A percentile compares a stretch with the other conserved stretches of the same genome.
These are phyloP conservation scores for Wickerhamomyces sp. DNA, from an alignment of 1,139 yeast genomes.

Conservation along the genomic window DNA sequence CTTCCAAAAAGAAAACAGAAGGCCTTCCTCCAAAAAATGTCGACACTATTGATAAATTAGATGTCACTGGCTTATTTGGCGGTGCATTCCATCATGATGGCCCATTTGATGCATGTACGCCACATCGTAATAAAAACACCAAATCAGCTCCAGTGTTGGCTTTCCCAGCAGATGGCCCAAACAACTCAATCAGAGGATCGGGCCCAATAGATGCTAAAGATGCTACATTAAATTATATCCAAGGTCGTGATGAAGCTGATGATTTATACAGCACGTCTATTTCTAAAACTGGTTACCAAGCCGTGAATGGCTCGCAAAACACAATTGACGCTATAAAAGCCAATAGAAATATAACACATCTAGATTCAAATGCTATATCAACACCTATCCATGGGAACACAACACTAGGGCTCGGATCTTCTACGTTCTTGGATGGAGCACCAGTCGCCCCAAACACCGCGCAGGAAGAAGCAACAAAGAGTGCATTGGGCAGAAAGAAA, in stretches of 20 bases:
- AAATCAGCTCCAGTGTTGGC: conserved; percentile 92
- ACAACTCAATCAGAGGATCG: conserved; percentile 74
- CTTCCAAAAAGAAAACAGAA: conserved; percentile 12
- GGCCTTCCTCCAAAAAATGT: conserved; percentile 43
- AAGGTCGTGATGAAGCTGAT: conserved; percentile 42
- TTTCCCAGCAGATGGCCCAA: conserved; percentile 93
- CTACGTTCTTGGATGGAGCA: conserved; percentile 94
- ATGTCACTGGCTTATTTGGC: conserved; percentile 94
- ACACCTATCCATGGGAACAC: conserved; percentile 78
- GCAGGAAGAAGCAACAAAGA: conserved; percentile 30
- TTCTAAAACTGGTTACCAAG: conserved; percentile 7
- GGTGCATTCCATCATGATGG: conserved; percentile 97
- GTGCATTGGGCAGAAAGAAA: conserved; percentile 64
- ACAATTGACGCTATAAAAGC: conserved; percentile 39
- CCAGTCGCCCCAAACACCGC: conserved; percentile 73
- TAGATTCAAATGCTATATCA: conserved; percentile 68
- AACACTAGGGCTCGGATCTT: conserved; percentile 84
- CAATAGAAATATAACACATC: conserved; percentile 52
- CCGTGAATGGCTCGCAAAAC: conserved; percentile 15
- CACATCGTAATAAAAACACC: conserved; percentile 82
- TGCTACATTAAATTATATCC: conserved; percentile 56
- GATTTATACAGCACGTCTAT: conserved; percentile 24
- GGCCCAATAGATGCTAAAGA: conserved; percentile 35
- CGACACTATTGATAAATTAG: conserved; percentile 91
- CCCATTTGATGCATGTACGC: conserved; percentile 97